These are phyloP conservation scores for Aspergillus floridensis DNA, from an alignment of 2,329 filamentous ascomycete species.

Conservation along the genomic window DNA sequence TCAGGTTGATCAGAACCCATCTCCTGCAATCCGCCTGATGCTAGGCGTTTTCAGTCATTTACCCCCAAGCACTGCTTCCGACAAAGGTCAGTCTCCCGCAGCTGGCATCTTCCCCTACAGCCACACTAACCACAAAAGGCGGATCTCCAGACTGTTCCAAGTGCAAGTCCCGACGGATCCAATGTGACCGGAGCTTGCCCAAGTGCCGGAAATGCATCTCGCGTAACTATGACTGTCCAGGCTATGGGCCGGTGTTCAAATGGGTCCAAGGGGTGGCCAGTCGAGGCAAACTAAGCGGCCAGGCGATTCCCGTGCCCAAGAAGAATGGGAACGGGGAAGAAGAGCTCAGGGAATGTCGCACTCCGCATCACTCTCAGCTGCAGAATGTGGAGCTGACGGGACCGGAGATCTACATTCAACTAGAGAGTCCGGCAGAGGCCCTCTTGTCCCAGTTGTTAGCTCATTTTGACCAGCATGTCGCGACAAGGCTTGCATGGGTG, in stretches of 20 bases:
- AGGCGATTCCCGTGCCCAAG: conserved; percentile 14
- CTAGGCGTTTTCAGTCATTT: too few species aligned
- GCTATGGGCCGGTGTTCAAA: conserved; percentile 24
- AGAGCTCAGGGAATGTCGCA: too few species aligned
- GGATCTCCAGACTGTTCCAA: conserved; percentile 18
- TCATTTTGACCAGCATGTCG: conserved; percentile 24
- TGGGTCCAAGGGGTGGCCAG: conserved; percentile 29
- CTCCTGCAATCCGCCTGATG: too few species aligned
- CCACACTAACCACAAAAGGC: too few species aligned
- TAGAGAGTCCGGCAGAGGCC: too few species aligned
- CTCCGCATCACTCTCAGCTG: too few species aligned
- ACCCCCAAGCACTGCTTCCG: too few species aligned
- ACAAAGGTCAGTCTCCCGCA: too few species aligned
- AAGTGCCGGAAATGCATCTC: conserved; percentile 25
- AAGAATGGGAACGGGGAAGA: neutral
- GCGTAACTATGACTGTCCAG: conserved; percentile 25
- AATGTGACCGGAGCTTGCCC: conserved; percentile 26
- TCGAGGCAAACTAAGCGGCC: conserved; percentile 24
- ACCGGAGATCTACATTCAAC: too few species aligned
- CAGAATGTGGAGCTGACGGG: too few species aligned
- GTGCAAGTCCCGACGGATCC: conserved; percentile 25
- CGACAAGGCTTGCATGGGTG: conserved; percentile 26
- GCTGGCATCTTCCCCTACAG: too few species aligned
- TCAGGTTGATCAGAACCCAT: too few species aligned
- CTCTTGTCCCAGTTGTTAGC: conserved; percentile 17